Conservation (phyloP, 164 flowering plant species). For the Umbilicus rupestris region DNA sequence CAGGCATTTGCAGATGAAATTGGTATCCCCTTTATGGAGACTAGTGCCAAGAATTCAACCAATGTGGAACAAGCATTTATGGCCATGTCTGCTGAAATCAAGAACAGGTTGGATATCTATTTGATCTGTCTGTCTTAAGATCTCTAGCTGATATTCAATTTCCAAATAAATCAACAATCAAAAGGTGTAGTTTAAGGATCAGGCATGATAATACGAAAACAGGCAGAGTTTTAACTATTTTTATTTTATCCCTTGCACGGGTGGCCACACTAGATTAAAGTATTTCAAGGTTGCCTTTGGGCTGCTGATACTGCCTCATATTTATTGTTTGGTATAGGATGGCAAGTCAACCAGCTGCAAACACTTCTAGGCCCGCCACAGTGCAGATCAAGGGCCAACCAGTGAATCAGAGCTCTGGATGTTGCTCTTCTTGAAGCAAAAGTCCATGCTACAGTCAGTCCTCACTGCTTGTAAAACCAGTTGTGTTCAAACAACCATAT, state of each 20-base stretch:
- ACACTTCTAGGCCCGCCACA: constrained; percentile 52
- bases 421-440: constrained; percentile 51
- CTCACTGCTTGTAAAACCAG: constrained; percentile 27
- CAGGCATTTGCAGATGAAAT: constrained; percentile 50
- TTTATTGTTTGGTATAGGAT: constrained; percentile 33
- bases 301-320: not conserved
- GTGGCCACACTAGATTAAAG: not conserved
- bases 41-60: constrained; percentile 41
- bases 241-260: not conserved
- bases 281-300: not conserved
- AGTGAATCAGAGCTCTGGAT: constrained; percentile 51
- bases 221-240: no score
- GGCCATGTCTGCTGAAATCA: constrained; percentile 48
- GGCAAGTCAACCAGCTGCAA: constrained; percentile 74
- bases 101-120: constrained; percentile 24
- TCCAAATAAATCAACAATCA: not conserved
- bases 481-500: constrained; percentile 6
- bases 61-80: constrained; percentile 52
- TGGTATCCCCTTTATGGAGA: constrained; percentile 50
- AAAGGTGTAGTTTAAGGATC: not conserved
- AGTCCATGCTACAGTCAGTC: not conserved
- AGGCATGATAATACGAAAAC: not conserved
- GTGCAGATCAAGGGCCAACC: constrained; percentile 76
- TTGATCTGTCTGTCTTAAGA: not conserved
- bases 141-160: no score